Evolutionary conservation across 1,284 basidiomycete species (phyloP).

Genomic region (Trichosporon sp.): DNA sequence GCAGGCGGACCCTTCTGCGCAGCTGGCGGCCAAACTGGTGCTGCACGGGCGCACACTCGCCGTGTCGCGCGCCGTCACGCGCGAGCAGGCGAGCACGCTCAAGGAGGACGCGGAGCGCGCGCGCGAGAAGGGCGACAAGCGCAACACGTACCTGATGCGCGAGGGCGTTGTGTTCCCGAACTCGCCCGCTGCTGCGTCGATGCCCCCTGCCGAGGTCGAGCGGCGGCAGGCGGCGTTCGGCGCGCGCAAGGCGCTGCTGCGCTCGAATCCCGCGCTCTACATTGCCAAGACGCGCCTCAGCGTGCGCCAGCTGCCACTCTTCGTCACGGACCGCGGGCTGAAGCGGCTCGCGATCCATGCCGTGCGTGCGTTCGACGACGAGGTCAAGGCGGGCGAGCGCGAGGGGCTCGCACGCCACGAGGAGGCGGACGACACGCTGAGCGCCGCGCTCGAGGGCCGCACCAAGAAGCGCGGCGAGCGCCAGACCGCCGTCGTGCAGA

Average conservation of each 20-base stretch:
- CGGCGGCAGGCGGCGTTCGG: conserved; percentile 77
- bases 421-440: conserved; percentile 53
- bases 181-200: conserved; percentile 65
- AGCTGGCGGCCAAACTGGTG: conserved; percentile 74
- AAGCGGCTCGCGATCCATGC: conserved; percentile 83
- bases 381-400: conserved; percentile 66
- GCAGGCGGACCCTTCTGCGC: conserved; percentile 90
- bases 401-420: conserved; percentile 69
- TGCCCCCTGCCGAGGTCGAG: conserved; percentile 71
- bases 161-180: conserved; percentile 93
- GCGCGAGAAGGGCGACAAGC: conserved; percentile 86
- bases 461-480: conserved; percentile 53
- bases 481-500: conserved; percentile 64
- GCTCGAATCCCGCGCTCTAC: conserved; percentile 87
- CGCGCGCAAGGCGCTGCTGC: conserved; percentile 70
- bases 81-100: conserved; percentile 78
- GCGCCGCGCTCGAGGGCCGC: conserved; percentile 42
- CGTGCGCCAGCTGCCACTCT: conserved; percentile 85
- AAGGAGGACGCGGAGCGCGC: conserved; percentile 79
- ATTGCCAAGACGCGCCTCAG: conserved; percentile 91
- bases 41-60: conserved; percentile 90
- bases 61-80: conserved; percentile 82
- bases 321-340: conserved; percentile 80
- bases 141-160: conserved; percentile 90
- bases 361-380: conserved; percentile 69